These are phyloP conservation scores for Chrysoporthe puriensis DNA, from an alignment of 2,329 filamentous ascomycete genomes.

Conservation along the genomic window DNA sequence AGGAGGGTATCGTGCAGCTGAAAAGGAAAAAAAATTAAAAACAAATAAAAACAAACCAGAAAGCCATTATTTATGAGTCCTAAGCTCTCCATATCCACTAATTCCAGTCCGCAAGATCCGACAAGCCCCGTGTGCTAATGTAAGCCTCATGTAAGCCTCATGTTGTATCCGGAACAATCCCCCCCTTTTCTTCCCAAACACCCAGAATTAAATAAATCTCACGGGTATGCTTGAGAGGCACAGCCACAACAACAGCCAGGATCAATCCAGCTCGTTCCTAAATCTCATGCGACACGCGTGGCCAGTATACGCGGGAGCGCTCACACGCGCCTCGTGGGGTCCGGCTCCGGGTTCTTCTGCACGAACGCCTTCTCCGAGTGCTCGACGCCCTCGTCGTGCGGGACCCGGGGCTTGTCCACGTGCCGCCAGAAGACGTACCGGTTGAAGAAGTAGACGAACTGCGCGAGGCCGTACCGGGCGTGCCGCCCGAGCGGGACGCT, in stretches of 20 bases:
- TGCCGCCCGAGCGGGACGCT: conserved; percentile 42
- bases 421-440: conserved; percentile 37
- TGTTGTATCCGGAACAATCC: too few relatives aligned
- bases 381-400: conserved; percentile 32
- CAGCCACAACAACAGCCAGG: neutral
- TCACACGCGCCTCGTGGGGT: conserved; percentile 36
- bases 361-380: conserved; percentile 35
- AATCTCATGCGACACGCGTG: neutral
- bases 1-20: conserved; percentile 3
- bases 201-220: too few relatives aligned
- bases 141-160: too few relatives aligned
- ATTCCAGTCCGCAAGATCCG: too few relatives aligned
- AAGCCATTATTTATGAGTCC: too few relatives aligned
- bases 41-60: neutral
- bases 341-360: conserved; percentile 33
- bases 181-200: too few relatives aligned
- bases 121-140: too few relatives aligned
- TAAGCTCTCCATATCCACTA: neutral
- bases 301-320: neutral
- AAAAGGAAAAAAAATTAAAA: neutral
- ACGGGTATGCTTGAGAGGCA: too few relatives aligned
- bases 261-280: neutral
- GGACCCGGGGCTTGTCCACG: conserved; percentile 34
- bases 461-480: conserved; percentile 46
- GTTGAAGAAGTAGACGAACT: conserved; percentile 39